Evolutionary conservation across 75 land plant genomes (phyloP).

Genomic region (Sequoiadendron giganteum): DNA sequence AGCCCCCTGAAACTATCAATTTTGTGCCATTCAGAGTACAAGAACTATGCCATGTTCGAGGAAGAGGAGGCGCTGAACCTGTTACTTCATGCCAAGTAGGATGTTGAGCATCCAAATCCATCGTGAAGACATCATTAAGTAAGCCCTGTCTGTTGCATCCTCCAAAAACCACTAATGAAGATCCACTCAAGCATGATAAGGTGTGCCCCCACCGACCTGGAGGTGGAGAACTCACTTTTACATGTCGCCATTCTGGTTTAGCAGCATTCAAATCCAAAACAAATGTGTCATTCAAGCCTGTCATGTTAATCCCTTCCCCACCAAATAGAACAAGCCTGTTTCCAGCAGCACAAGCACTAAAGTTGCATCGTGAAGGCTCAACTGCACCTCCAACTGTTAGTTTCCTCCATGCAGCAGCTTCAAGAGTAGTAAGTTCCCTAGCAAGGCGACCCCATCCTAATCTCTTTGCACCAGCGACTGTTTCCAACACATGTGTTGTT

Average conservation of each 20-base stretch:
- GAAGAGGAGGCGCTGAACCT: slow-evolving; percentile 69
- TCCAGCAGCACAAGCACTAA: slow-evolving; percentile 93
- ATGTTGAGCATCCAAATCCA: slow-evolving; percentile 80
- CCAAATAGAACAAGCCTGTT: slow-evolving; percentile 80
- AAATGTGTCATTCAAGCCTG: slow-evolving; percentile 91
- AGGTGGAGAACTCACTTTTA: slow-evolving; percentile 74
- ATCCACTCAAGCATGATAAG: slow-evolving; percentile 72
- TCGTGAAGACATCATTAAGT: slow-evolving; percentile 78
- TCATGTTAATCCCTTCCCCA: slow-evolving; percentile 91
- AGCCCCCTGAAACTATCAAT: slow-evolving; percentile 84
- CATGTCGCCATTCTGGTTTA: slow-evolving; percentile 78
- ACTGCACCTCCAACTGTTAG: slow-evolving; percentile 77
- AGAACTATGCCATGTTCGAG: slow-evolving; percentile 91
- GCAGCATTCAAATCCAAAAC: slow-evolving; percentile 68
- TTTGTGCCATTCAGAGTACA: slow-evolving; percentile 86
- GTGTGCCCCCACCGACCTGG: slow-evolving; percentile 95
- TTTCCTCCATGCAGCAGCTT: slow-evolving; percentile 88
- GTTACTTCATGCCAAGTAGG: slow-evolving; percentile 80
- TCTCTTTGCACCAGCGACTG: slow-evolving; percentile 57
- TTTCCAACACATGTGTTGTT: slow-evolving; percentile 63
- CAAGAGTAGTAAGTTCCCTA: slow-evolving; percentile 84
- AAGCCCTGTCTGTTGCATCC: slow-evolving; percentile 81
- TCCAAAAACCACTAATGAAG: slow-evolving; percentile 82
- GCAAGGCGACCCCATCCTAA: slow-evolving; percentile 81
- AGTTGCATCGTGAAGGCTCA: slow-evolving; percentile 88